Base-by-base conservation (phyloP, 805 yeast species). In the Kuraishia hungarica region DNA sequence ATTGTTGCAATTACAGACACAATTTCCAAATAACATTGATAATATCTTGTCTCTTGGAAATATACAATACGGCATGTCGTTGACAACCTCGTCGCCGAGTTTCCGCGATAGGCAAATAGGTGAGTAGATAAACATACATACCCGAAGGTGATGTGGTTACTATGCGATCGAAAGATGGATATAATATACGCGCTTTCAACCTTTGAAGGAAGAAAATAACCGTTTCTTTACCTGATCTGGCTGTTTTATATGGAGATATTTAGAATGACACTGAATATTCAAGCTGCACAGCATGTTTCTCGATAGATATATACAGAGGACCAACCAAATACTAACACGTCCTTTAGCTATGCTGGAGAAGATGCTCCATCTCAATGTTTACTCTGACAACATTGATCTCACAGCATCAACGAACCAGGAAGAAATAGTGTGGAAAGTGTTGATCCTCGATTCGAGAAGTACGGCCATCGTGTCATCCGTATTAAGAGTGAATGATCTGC, bases 401-500 rank as follows among this genome's bases (percentile, higher is more conserved):
- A 78, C 83, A 8, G 76, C 80, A 46, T 78, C 85, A 7, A 71
- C 78, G 21, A 79, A 78, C 57, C 80, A 76, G 52, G 88, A 84
- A 61, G 90, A 86, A 60, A 77, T 89, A 54, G 77, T 86, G 28
- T 94, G 99, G 99, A 94, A 94, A 66, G 96, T 89, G 8, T 77
- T 94, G 52, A 81, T 94, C 4, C 77, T 94, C 60, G 99, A 94
- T 67, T 68, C 76, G 47, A 80, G 84, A 56, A 88, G 97, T 48
- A 88, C 96, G 29, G 87, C 87, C 19, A 86, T 94, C 48, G 81
- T 94, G 6, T 91, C 97, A 1, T 87, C 96, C 6, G 93, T 94
- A n/a, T 72, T 94, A 55, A 77, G 98, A 57, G 97, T 93, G 58
- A 90, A 90, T 62, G 99, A 96, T 67, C 75, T 94, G 60, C 77